phyloP scores from a whole-genome alignment of 768 basidiomycete species.

The Hirschioporus abietinus region DNA sequence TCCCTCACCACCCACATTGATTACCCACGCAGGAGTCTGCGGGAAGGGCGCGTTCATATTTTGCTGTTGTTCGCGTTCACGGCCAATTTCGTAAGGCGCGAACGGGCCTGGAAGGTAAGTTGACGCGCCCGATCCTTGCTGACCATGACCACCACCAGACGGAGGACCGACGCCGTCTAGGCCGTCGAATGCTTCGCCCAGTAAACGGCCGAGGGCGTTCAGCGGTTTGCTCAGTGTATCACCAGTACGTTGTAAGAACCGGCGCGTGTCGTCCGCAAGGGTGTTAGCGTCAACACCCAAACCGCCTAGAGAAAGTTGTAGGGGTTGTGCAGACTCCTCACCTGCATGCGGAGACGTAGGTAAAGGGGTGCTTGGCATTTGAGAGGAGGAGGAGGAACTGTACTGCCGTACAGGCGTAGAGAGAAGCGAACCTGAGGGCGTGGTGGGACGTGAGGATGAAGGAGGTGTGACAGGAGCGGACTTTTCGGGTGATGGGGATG shows the following conservation, averaged over 20 bases:
- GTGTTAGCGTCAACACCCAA: slow-evolving; percentile 29
- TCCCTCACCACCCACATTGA: slow-evolving; percentile 17
- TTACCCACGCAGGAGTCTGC: slow-evolving; percentile 22
- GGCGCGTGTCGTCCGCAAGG: slow-evolving; percentile 65
- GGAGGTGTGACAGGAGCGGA: slow-evolving; percentile 27
- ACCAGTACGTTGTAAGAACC: slow-evolving; percentile 84
- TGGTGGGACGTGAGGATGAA: slow-evolving; percentile 26
- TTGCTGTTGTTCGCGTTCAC: slow-evolving; percentile 32
- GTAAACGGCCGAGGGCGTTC: slow-evolving; percentile 83
- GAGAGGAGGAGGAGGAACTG: slow-evolving; percentile 27
- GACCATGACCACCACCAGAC: slow-evolving; percentile 1
- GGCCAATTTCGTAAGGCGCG: slow-evolving; percentile 58
- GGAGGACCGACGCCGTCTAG: slow-evolving; percentile 51
- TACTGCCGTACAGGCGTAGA: slow-evolving; percentile 27
- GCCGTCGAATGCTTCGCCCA: slow-evolving; percentile 76
- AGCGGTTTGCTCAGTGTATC: slow-evolving; percentile 88
- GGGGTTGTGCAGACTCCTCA: slow-evolving; percentile 83
- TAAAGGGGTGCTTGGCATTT: slow-evolving; percentile 17
- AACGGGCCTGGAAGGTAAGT: slow-evolving; percentile 65
- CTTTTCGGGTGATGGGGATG: slow-evolving; percentile 26
- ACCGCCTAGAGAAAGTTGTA: slow-evolving; percentile 57
- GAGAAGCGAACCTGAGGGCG: slow-evolving; percentile 21
- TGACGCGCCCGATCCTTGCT: slow-evolving; percentile 2
- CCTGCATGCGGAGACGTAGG: slow-evolving; percentile 51
- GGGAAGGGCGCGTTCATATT: background rate